A percentile compares a stretch with the other conserved stretches of the same genome.
phyloP scores from a whole-genome alignment of 2,329 filamentous ascomycete species.

The Ambrosiella xylebori region DNA sequence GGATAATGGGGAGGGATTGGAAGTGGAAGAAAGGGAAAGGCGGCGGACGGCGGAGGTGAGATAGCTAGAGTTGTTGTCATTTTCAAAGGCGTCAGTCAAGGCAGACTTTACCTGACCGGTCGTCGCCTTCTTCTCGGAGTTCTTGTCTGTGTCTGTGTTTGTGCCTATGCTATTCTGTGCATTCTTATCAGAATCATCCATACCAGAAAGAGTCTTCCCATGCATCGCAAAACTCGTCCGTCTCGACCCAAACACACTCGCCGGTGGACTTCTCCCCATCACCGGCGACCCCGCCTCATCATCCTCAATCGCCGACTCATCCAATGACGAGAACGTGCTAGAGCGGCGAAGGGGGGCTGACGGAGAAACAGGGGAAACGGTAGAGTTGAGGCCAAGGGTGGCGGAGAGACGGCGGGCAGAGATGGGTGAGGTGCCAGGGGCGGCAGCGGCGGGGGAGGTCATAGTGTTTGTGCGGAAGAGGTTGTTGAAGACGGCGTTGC shows the following conservation, averaged over 20 bases:
- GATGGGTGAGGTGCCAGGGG: slow-evolving; percentile 28
- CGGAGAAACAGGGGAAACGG: slow-evolving; percentile 17
- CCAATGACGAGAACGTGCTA: slow-evolving; percentile 51
- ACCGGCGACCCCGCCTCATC: slow-evolving; percentile 32
- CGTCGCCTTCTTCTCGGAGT: background rate
- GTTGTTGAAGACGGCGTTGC: slow-evolving; percentile 37
- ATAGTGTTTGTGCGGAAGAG: slow-evolving; percentile 42
- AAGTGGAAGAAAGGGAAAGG: slow-evolving; percentile 3
- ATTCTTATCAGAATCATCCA: too few species aligned
- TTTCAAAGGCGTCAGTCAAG: slow-evolving; percentile 3
- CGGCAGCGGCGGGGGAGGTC: slow-evolving; percentile 24
- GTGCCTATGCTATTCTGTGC: too few species aligned
- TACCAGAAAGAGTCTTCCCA: slow-evolving; percentile 10
- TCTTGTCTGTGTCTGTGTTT: background rate
- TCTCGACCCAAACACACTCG: slow-evolving; percentile 5
- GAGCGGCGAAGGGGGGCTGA: slow-evolving; percentile 35
- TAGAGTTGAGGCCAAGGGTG: background rate
- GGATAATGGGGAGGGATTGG: too few species aligned
- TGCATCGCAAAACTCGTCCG: slow-evolving; percentile 11
- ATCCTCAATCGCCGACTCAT: slow-evolving; percentile 60
- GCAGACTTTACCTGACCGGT: slow-evolving; percentile 4
- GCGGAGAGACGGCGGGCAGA: slow-evolving; percentile 43
- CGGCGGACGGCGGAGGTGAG: slow-evolving; percentile 11
- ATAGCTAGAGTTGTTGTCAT: slow-evolving; percentile 2
- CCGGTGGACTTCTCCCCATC: slow-evolving; percentile 3